Evolutionary conservation across 2,329 filamentous ascomycete species (phyloP), one percentile per base, ranked within the genome.

Genomic region (Aspergillus sclerotialis): DNA sequence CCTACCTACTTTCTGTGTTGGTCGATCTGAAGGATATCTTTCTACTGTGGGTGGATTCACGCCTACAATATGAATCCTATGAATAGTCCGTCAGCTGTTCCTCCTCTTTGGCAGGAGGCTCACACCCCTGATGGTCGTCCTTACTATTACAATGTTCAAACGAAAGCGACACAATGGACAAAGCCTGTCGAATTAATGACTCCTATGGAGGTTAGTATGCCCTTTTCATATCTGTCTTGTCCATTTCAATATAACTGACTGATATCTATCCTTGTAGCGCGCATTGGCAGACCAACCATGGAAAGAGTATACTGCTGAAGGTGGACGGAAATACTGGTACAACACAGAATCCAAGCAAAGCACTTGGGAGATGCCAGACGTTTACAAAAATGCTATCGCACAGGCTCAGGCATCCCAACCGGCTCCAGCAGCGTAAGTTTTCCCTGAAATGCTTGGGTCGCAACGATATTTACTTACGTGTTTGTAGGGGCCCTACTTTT

Each of bases 281-380:
- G 85, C 85, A 35, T 73, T 93, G 30, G 74, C 82, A 32, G 81
- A 82, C 50, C 84, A 92, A 49, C 84, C 85, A 44, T 98, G 89
- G 88, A 92, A 90, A 55, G 87, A 94, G 62, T 92, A 94, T 55
- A 87, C 82, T 16, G 81, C 85, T 14, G 80, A 88, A 42, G 84
- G 86, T 44, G 92, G 90, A 30, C 80, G 82, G 51, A 86, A 90
- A 57, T 98, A 98, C 65, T 98, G 88, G 84, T 90, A 89, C 62
- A 92, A 98, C 61, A 84, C 81, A 21, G 83, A 93, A 62, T 89
- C 85, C 28, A 89, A 90, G 64, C 76, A 88, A 66, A 96, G 88
- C 60, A 87, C 84, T 19, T 98, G 92, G 92, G 83, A 89, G 53
- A 89, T 94, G 75, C 92, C 92, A 36, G 84, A 87, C 36, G 78